A percentile compares a stretch with the other conserved stretches of the same genome.
phyloP scores from a whole-genome alignment of 2,329 filamentous ascomycete species.

The Trichophyton verrucosum region DNA sequence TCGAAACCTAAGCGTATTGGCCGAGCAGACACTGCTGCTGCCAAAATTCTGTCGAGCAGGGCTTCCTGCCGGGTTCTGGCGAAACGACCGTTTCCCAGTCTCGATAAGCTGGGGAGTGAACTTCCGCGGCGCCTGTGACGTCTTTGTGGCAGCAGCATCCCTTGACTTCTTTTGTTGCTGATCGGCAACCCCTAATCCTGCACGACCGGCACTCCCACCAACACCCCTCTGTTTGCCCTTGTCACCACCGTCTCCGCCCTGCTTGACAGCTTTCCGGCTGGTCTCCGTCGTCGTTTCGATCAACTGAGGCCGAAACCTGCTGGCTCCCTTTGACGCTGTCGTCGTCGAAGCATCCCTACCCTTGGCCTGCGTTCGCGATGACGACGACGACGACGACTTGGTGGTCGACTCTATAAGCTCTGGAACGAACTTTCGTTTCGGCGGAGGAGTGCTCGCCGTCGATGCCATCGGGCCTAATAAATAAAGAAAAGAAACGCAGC shows the following conservation, averaged over 20 bases:
- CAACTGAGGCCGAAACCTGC: constrained; percentile 7
- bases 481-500: not conserved
- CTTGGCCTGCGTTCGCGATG: not conserved
- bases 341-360: not conserved
- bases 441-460: not conserved
- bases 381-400: constrained; percentile 6
- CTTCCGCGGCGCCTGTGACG: constrained; percentile 17
- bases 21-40: not conserved
- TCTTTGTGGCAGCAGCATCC: not conserved
- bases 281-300: constrained; percentile 10
- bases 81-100: constrained; percentile 59
- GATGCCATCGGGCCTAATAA: not conserved
- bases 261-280: constrained; percentile 1
- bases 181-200: not conserved
- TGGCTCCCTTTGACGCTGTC: not conserved
- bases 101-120: constrained; percentile 75
- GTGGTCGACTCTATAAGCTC: constrained; percentile 11
- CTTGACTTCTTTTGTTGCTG: not conserved
- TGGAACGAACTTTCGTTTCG: constrained; percentile 9
- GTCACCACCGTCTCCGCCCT: not conserved
- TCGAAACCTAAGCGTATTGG: not conserved
- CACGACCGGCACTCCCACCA: not conserved
- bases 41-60: not conserved
- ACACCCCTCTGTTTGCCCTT: not conserved
- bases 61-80: constrained; percentile 42